These are phyloP conservation scores for Ophiostoma himal-ulmi DNA, from an alignment of 2,329 filamentous ascomycete genomes.

Conservation along the genomic window DNA sequence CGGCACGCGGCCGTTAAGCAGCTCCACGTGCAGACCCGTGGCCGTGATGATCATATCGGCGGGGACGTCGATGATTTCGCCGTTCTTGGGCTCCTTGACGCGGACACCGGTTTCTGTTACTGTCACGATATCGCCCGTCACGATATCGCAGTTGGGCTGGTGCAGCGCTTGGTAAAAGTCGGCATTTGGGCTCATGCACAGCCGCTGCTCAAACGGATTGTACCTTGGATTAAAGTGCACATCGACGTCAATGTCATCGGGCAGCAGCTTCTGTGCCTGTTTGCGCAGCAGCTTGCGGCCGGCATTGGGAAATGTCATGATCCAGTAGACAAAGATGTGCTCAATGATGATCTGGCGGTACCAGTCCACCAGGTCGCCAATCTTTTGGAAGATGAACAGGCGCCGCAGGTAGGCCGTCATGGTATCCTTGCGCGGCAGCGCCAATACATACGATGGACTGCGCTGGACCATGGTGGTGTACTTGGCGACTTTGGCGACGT, in stretches of 20 bases:
- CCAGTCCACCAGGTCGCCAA: constrained; percentile 43
- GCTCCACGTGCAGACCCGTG: constrained; percentile 53
- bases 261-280: constrained; percentile 46
- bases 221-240: constrained; percentile 61
- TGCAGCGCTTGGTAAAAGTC: constrained; percentile 47
- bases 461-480: constrained; percentile 76
- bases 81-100: constrained; percentile 33
- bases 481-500: constrained; percentile 56
- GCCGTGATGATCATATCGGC: constrained; percentile 61
- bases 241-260: constrained; percentile 47
- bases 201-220: constrained; percentile 65
- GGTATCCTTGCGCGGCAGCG: constrained; percentile 41
- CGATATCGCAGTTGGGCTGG: constrained; percentile 37
- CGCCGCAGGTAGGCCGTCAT: constrained; percentile 37
- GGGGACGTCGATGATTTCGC: constrained; percentile 35
- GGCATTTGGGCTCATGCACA: constrained; percentile 59
- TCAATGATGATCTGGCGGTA: constrained; percentile 45
- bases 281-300: constrained; percentile 44
- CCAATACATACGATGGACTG: constrained; percentile 64
- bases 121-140: constrained; percentile 43
- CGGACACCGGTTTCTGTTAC: constrained; percentile 41
- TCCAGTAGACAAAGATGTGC: constrained; percentile 44
- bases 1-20: constrained; percentile 49
- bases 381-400: constrained; percentile 40
- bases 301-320: constrained; percentile 47